Evolutionary conservation across 495 filamentous ascomycete genomes (phyloP), one percentile per base, ranked within the genome.

Genomic region (Penicillium cosmopolitanum): DNA sequence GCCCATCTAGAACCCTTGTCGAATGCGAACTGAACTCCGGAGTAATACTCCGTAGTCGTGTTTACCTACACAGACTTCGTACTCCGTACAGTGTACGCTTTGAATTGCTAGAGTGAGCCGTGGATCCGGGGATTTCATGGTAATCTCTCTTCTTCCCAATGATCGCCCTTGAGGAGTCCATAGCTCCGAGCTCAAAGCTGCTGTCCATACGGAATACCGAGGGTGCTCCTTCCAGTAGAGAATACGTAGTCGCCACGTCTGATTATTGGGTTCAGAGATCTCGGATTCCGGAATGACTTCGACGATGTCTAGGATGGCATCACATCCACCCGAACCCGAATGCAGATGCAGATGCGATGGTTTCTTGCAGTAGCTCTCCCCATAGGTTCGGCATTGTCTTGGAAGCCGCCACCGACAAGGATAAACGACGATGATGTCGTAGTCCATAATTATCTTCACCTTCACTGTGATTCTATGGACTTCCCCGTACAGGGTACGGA

Each of bases 1-100:
- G 18, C 47, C 28, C 34, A 57, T 57, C 55, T 50, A 57, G 46
- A 57, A 43, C 19, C 13, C 4, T 4, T 36, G 15, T 35, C 25
- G 25, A 28, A 51, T 9, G 25, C 19, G 11, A 48, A 21, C 46
- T 48, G 21, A 15, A 18, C 42, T 44, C 19, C n/a, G 12, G 40
- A 15, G 12, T 28, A 9, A 1, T 21, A 21, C 19, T 21, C 19
- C 19, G 19, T 23, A 23, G 2, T 23, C 2, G 23, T 23, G 23
- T 23, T 23, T 23, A 23, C 23, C 23, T 23, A 23, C 23, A 4
- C 2, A 23, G n/a, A n/a, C n/a, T n/a, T n/a, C n/a, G n/a, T n/a
- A n/a, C n/a, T n/a, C n/a, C n/a, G 23, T 23, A 23, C 23, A 23
- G 23, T 23, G 23, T 23, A 23, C 23, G 46, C 10, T n/a, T 48